A percentile compares a stretch with the other conserved stretches of the same genome.
Evolutionary conservation across 2,329 filamentous ascomycete species (phyloP).

Genomic region (Colletotrichum graminicola): DNA sequence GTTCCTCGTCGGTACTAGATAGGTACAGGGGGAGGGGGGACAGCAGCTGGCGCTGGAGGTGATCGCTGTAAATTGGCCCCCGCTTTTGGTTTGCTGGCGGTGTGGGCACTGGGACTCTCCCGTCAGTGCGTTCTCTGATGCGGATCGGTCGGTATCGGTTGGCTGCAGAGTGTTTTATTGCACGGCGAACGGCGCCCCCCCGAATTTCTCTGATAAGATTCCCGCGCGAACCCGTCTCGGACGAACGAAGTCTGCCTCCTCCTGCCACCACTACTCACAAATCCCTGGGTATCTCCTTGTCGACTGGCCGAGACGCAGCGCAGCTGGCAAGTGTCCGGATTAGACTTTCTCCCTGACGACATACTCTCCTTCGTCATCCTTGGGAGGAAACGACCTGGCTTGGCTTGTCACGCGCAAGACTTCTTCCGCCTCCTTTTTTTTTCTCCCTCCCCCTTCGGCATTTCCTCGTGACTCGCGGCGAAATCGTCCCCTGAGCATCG

Average conservation of each 20-base stretch:
- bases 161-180: slow-evolving; percentile 17
- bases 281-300: slow-evolving; percentile 12
- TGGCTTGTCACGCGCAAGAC: background rate
- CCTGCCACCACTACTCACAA: background rate
- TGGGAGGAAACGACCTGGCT: background rate
- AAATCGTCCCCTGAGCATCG: background rate
- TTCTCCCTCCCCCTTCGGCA: background rate
- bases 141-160: slow-evolving; percentile 31
- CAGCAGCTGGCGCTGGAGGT: background rate
- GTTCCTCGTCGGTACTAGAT: background rate
- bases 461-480: background rate
- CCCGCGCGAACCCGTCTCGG: slow-evolving; percentile 11
- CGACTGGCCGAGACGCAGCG: slow-evolving; percentile 2
- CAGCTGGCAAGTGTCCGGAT: background rate
- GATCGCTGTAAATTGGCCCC: slow-evolving; percentile 8
- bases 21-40: background rate
- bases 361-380: background rate
- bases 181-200: slow-evolving; percentile 9
- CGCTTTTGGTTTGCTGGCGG: slow-evolving; percentile 36
- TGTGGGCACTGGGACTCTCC: slow-evolving; percentile 5
- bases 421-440: background rate
- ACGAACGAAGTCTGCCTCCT: slow-evolving; percentile 7
- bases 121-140: slow-evolving; percentile 12
- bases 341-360: slow-evolving; percentile 17
- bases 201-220: slow-evolving; percentile 40